Percentiles rank a stretch among this genome's conserved stretches.
Conservation (phyloP, 225 moss, liverwort and hornwort species). For the Pseudisothecium myosuroides region DNA sequence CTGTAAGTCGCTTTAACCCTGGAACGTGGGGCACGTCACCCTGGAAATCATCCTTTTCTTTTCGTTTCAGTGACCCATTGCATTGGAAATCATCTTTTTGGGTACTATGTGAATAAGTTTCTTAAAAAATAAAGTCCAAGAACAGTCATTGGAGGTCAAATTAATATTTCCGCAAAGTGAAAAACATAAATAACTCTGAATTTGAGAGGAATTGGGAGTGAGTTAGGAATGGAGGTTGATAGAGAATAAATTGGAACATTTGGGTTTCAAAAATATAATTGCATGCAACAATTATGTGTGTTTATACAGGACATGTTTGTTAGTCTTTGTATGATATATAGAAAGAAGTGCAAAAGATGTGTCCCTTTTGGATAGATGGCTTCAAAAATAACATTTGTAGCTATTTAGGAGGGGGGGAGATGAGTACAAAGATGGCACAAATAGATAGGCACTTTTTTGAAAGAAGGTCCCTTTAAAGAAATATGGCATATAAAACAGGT, state of each 20-base stretch:
- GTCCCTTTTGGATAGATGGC: not conserved
- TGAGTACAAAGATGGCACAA: not conserved
- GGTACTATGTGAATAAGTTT: not conserved
- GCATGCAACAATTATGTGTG: not conserved
- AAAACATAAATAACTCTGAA: not conserved
- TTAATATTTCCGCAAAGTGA: not conserved
- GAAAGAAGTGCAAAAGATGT: not conserved
- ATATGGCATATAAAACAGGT: too few relatives aligned
- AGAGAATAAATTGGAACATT: not conserved
- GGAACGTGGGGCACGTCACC: accelerated
- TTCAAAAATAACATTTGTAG: not conserved
- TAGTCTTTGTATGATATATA: not conserved
- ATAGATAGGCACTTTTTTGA: not conserved
- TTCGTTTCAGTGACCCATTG: too few relatives aligned
- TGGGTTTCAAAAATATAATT: accelerated
- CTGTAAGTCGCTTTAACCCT: not conserved
- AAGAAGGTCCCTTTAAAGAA: too few relatives aligned
- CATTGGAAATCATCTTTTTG: not conserved
- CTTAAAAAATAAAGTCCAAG: too few relatives aligned
- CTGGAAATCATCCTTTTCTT: not conserved
- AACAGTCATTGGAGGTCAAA: not conserved
- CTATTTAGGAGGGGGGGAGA: not conserved
- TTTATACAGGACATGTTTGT: not conserved
- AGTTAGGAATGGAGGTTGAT: not conserved
- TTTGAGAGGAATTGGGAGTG: accelerated